Percentiles rank a stretch among this genome's conserved stretches.
These are phyloP conservation scores for Parmelia sp. DNA, from an alignment of 495 filamentous ascomycete species.

Conservation along the genomic window DNA sequence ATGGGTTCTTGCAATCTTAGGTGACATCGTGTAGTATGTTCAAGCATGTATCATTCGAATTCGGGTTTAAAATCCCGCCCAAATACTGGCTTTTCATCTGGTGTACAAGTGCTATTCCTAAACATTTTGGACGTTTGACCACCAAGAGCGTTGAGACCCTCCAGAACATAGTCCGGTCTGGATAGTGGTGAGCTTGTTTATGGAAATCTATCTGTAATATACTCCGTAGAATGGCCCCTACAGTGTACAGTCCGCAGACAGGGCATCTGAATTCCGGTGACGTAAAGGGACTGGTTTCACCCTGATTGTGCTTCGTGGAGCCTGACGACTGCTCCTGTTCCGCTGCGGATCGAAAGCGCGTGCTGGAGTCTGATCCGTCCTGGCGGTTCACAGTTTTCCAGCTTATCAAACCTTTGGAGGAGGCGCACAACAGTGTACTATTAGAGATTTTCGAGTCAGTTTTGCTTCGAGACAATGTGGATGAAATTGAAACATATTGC, in stretches of 20 bases:
- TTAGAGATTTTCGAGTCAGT: background rate
- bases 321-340: constrained; percentile 9
- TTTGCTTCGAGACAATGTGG: background rate
- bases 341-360: constrained; percentile 4
- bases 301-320: constrained; percentile 5
- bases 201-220: no score
- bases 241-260: background rate
- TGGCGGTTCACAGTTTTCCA: constrained; percentile 26
- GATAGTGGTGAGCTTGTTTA: no score
- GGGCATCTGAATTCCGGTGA: background rate
- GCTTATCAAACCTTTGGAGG: constrained; percentile 40
- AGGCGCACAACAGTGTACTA: constrained; percentile 38
- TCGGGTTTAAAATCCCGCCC: no score
- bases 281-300: background rate
- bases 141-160: no score
- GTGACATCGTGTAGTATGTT: no score
- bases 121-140: no score
- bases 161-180: no score
- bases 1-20: no score
- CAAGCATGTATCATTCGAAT: no score
- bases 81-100: no score
- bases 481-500: background rate
- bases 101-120: no score
- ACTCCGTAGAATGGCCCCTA: background rate
- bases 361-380: constrained; percentile 6